These are phyloP conservation scores for Knoxia roxburghii DNA, from an alignment of 257 asterid species.

Conservation along the genomic window DNA sequence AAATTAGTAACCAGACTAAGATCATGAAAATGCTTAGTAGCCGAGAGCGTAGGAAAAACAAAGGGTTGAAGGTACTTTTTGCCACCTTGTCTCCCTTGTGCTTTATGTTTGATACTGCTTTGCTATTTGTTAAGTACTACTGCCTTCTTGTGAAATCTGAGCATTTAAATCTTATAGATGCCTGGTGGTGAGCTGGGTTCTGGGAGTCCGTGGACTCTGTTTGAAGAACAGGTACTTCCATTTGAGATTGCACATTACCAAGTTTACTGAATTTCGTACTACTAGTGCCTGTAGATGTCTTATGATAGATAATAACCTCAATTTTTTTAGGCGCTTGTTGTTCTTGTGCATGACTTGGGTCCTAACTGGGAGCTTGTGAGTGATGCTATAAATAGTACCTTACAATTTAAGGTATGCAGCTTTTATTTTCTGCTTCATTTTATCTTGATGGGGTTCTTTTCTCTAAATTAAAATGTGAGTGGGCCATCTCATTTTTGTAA, in stretches of 20 bases:
- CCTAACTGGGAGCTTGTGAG: constrained; percentile 98
- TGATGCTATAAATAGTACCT: constrained; percentile 83
- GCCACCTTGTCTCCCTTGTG: neutral
- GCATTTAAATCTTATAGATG: constrained; percentile 49
- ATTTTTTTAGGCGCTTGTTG: constrained; percentile 77
- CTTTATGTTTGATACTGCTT: constrained; percentile 2
- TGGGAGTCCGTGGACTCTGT: constrained; percentile 78
- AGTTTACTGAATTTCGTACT: neutral
- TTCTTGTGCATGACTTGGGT: constrained; percentile 94
- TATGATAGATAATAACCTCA: too few species aligned
- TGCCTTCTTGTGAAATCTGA: constrained; percentile 13
- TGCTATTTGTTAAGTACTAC: neutral
- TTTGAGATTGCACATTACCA: neutral
- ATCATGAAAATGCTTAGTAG: constrained; percentile 68
- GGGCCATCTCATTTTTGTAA: neutral
- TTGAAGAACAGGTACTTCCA: constrained; percentile 78
- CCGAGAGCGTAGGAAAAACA: constrained; percentile 81
- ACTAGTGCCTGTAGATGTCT: neutral
- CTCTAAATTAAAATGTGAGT: neutral
- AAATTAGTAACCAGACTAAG: constrained; percentile 75
- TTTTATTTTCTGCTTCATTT: constrained; percentile 3
- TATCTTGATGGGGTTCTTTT: neutral
- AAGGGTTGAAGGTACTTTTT: constrained; percentile 58
- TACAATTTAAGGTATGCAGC: constrained; percentile 77
- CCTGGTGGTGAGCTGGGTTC: constrained; percentile 59